A percentile compares a stretch with the other conserved stretches of the same genome.
Evolutionary conservation across 371 early-diverging fungal genomes (phyloP).

Genomic region (Mucor lusitanicus): DNA sequence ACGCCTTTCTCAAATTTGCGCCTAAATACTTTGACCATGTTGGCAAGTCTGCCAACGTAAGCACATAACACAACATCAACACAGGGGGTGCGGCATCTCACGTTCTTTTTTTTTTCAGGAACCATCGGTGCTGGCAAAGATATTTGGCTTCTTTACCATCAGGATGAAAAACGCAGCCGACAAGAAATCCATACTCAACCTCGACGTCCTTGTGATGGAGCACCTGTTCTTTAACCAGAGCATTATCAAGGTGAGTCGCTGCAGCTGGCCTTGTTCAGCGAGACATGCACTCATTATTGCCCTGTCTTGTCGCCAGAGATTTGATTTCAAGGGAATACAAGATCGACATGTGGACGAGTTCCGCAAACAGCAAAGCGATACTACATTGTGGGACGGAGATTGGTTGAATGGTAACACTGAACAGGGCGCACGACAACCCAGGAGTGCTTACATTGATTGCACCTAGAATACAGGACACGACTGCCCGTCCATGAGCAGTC

Average conservation of each 20-base stretch:
- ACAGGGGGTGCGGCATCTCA: background rate
- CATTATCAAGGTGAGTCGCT: constrained; percentile 54
- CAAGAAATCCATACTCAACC: constrained; percentile 63
- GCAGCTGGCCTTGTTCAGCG: background rate
- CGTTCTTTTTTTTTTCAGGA: constrained; percentile 23
- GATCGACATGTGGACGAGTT: constrained; percentile 54
- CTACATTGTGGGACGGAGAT: constrained; percentile 71
- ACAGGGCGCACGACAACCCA: background rate
- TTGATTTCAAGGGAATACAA: constrained; percentile 90
- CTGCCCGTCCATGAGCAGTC: constrained; percentile 69
- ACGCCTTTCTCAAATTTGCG: constrained; percentile 86
- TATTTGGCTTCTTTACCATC: constrained; percentile 90
- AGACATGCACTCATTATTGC: background rate
- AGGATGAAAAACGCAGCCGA: constrained; percentile 70
- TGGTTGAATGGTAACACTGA: constrained; percentile 58
- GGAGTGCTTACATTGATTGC: background rate
- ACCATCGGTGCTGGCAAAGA: constrained; percentile 87
- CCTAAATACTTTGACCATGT: constrained; percentile 92
- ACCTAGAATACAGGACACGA: constrained; percentile 27
- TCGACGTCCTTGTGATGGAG: constrained; percentile 96
- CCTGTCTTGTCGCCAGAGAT: constrained; percentile 52
- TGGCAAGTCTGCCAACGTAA: constrained; percentile 53
- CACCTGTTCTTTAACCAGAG: constrained; percentile 83
- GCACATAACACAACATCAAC: background rate
- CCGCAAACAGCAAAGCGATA: constrained; percentile 32